A percentile compares a stretch with the other conserved stretches of the same genome.
phyloP scores from a whole-genome alignment of 306 rosid species.

The Cicer yamashitae region DNA sequence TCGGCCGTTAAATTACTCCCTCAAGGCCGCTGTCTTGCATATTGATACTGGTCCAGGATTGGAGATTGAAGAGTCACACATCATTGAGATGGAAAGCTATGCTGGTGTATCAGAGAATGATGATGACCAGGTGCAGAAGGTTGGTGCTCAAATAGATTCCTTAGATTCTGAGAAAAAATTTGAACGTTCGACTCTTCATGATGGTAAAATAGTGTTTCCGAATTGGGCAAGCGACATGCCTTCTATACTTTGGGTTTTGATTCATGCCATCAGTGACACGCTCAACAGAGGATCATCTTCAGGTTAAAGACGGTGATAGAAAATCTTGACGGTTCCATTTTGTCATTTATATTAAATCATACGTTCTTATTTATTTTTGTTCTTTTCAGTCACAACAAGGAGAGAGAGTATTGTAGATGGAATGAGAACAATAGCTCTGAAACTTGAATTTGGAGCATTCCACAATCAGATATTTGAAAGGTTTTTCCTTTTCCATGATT shows the following conservation, averaged over 20 bases:
- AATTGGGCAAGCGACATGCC: slow-evolving; percentile 86
- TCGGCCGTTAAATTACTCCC: slow-evolving; percentile 87
- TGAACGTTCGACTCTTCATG: slow-evolving; percentile 64
- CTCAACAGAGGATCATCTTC: slow-evolving; percentile 88
- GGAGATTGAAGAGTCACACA: slow-evolving; percentile 66
- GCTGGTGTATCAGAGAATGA: slow-evolving; percentile 52
- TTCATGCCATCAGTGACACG: slow-evolving; percentile 70
- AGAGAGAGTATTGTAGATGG: slow-evolving; percentile 93
- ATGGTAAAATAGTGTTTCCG: slow-evolving; percentile 87
- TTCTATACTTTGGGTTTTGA: slow-evolving; percentile 90
- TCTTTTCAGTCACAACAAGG: slow-evolving; percentile 74
- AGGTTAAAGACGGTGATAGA: slow-evolving; percentile 69
- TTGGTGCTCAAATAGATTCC: slow-evolving; percentile 55
- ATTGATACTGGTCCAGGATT: slow-evolving; percentile 98
- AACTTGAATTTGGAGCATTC: slow-evolving; percentile 90
- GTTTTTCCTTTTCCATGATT: slow-evolving; percentile 51
- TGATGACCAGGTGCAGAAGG: slow-evolving; percentile 45
- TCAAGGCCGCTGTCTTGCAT: slow-evolving; percentile 84
- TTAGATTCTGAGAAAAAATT: slow-evolving; percentile 52
- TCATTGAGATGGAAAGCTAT: slow-evolving; percentile 85
- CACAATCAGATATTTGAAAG: slow-evolving; percentile 92
- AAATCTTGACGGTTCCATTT: slow-evolving; percentile 30
- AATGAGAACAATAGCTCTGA: slow-evolving; percentile 94
- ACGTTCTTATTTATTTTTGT: slow-evolving; percentile 43
- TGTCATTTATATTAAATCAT: slow-evolving; percentile 20